Percentiles rank a stretch among this genome's conserved stretches.
Conservation (phyloP, 305 asterid genomes). For the Rubia occidens region DNA sequence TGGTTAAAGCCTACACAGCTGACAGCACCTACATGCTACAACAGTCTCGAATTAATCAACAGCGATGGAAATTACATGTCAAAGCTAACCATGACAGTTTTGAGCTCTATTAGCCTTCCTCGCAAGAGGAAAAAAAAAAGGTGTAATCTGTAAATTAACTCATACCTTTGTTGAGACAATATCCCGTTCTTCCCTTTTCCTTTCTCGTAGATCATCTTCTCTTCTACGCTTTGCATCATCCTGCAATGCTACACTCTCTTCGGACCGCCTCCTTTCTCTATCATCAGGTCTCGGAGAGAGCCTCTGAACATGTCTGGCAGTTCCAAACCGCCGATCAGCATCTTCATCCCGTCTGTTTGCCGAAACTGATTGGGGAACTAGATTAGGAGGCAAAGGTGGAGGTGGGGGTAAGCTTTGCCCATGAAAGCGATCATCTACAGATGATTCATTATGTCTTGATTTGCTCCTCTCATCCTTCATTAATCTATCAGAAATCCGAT, state of each 20-base stretch:
- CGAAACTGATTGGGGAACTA: constrained; percentile 68
- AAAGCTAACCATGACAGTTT: not conserved
- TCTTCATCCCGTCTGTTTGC: constrained; percentile 82
- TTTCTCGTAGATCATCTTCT: constrained; percentile 83
- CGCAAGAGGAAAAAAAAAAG: not conserved
- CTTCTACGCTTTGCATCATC: constrained; percentile 88
- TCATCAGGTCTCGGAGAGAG: constrained; percentile 97
- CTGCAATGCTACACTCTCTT: constrained; percentile 61
- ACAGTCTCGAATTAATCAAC: not conserved
- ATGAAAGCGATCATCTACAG: constrained; percentile 65
- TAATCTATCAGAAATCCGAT: constrained; percentile 67
- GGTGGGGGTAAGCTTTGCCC: constrained; percentile 93
- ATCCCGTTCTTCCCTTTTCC: constrained; percentile 93
- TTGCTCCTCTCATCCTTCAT: constrained; percentile 75
- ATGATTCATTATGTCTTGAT: constrained; percentile 46
- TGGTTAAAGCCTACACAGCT: not conserved
- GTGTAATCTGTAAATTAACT: not conserved
- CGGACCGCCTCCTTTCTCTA: constrained; percentile 87
- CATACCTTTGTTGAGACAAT: constrained; percentile 53
- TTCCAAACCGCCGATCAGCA: constrained; percentile 78
- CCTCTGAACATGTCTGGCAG: constrained; percentile 65
- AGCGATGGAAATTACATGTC: not conserved
- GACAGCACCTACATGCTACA: not conserved
- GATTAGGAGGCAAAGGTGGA: constrained; percentile 92
- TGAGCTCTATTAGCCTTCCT: not conserved